Percentiles rank a stretch among this genome's conserved stretches.
These are phyloP conservation scores for Lactuca sativa DNA, from an alignment of 129 eudicot species.

Conservation along the genomic window DNA sequence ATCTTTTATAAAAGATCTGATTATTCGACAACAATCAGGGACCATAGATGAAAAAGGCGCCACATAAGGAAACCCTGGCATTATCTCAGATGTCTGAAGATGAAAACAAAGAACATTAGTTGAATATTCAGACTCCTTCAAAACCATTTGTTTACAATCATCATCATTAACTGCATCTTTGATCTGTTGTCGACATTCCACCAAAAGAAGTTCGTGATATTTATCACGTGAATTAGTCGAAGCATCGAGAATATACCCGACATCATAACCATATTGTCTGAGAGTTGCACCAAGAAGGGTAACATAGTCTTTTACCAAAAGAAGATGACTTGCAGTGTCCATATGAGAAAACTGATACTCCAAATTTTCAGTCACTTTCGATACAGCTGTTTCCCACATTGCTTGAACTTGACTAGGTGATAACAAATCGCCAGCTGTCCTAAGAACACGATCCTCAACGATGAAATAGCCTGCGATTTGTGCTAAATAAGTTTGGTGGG, in stretches of 20 bases:
- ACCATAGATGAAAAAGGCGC: slow-evolving; percentile 95
- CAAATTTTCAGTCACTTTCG: slow-evolving; percentile 56
- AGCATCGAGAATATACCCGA: slow-evolving; percentile 56
- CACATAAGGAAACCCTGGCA: slow-evolving; percentile 92
- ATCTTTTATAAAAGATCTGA: slow-evolving; percentile 73
- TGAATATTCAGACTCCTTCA: slow-evolving; percentile 89
- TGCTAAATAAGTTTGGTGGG: slow-evolving; percentile 70
- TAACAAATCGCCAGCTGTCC: slow-evolving; percentile 85
- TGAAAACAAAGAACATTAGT: slow-evolving; percentile 67
- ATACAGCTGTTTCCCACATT: slow-evolving; percentile 88
- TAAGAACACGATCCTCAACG: slow-evolving; percentile 88
- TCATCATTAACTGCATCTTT: slow-evolving; percentile 57
- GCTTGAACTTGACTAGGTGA: slow-evolving; percentile 69
- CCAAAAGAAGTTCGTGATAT: slow-evolving; percentile 77
- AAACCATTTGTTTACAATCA: slow-evolving; percentile 69
- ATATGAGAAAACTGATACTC: slow-evolving; percentile 68
- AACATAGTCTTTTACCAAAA: slow-evolving; percentile 83
- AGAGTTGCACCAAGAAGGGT: slow-evolving; percentile 84
- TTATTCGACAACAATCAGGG: slow-evolving; percentile 79
- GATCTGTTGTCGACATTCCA: slow-evolving; percentile 66
- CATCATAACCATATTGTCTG: slow-evolving; percentile 81
- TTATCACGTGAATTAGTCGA: slow-evolving; percentile 68
- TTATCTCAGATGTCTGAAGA: slow-evolving; percentile 75
- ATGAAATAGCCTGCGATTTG: slow-evolving; percentile 85
- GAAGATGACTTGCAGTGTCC: slow-evolving; percentile 74